Evolutionary conservation across 1,284 basidiomycete species (phyloP).

Genomic region (Hymenochaete sp.): DNA sequence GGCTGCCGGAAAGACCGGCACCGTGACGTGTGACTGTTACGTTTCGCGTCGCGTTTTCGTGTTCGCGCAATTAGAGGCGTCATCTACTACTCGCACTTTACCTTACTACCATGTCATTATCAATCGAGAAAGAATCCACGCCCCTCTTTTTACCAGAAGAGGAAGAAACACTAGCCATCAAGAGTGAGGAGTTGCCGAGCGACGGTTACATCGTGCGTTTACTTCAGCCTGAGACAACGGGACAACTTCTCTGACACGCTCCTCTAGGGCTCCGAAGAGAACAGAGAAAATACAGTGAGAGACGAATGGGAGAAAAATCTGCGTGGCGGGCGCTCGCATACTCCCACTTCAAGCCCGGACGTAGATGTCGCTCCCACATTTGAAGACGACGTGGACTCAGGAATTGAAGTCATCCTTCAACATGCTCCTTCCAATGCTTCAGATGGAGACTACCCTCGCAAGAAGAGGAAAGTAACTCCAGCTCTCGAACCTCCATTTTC

Average conservation of each 20-base stretch:
- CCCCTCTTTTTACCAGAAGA: too few relatives aligned
- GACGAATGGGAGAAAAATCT: too few relatives aligned
- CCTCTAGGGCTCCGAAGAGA: too few relatives aligned
- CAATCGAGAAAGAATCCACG: too few relatives aligned
- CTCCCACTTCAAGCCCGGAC: slow-evolving; percentile 10
- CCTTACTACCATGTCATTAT: slow-evolving; percentile 4
- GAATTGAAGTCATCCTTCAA: background rate
- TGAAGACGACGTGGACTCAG: background rate
- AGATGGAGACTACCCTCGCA: slow-evolving; percentile 1
- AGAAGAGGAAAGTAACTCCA: slow-evolving; percentile 6
- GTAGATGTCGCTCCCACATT: slow-evolving; percentile 6
- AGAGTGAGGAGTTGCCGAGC: too few relatives aligned
- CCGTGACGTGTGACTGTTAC: background rate
- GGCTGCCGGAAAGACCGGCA: background rate
- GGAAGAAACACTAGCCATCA: too few relatives aligned
- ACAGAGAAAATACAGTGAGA: too few relatives aligned
- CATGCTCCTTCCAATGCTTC: slow-evolving; percentile 2
- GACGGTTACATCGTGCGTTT: too few relatives aligned
- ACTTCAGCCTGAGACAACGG: too few relatives aligned
- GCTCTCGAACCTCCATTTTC: background rate
- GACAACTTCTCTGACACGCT: too few relatives aligned
- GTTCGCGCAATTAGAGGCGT: background rate
- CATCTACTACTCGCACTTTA: background rate
- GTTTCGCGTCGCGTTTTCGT: background rate
- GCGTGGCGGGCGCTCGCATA: background rate